A percentile compares a stretch with the other conserved stretches of the same genome.
These are phyloP conservation scores for Lactarius hatsudake DNA, from an alignment of 768 basidiomycete species.

Conservation along the genomic window DNA sequence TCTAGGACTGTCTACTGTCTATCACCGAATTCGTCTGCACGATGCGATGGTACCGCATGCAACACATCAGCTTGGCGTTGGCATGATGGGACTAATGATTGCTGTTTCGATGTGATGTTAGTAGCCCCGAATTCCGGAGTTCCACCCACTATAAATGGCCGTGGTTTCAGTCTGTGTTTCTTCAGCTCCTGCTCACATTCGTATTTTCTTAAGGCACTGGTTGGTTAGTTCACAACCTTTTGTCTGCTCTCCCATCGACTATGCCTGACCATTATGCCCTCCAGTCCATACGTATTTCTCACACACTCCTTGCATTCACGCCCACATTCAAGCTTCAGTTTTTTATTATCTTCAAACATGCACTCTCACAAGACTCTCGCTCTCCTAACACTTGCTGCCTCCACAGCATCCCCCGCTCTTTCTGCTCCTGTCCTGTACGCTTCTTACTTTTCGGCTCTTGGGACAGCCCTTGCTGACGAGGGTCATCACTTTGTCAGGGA, in stretches of 20 bases:
- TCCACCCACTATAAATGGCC: neutral
- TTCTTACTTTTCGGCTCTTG: neutral
- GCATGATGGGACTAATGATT: neutral
- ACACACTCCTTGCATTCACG: neutral
- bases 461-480: neutral
- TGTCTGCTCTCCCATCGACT: neutral
- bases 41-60: neutral
- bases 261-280: neutral
- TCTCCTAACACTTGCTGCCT: constrained; percentile 4
- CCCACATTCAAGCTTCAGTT: neutral
- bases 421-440: neutral
- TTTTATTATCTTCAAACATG: constrained; percentile 4
- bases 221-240: constrained; percentile 8
- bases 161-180: neutral
- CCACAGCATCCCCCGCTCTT: neutral
- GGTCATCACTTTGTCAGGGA: neutral
- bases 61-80: neutral
- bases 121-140: neutral
- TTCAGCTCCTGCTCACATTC: constrained; percentile 7
- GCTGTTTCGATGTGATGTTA: neutral
- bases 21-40: neutral
- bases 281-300: constrained; percentile 3
- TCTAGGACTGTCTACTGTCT: neutral
- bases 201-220: constrained; percentile 10
- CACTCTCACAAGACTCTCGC: neutral